A percentile compares a stretch with the other conserved stretches of the same genome.
These are phyloP conservation scores for Exophiala viscosa DNA, from an alignment of 2,329 filamentous ascomycete genomes.

Conservation along the genomic window DNA sequence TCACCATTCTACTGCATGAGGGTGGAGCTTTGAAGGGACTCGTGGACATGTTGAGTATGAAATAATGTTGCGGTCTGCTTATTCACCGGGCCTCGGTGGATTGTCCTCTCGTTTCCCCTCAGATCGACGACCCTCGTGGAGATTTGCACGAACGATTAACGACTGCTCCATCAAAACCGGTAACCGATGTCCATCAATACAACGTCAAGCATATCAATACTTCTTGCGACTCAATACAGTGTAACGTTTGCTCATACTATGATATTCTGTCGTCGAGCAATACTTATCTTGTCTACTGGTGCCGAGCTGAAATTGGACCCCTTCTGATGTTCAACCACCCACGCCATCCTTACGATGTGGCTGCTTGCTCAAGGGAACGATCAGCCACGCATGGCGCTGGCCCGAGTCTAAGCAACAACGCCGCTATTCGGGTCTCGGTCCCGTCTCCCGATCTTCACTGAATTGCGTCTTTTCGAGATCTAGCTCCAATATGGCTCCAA, in stretches of 20 bases:
- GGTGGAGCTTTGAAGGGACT: background rate
- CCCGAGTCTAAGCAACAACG: no score
- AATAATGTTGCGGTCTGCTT: background rate
- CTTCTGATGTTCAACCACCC: no score
- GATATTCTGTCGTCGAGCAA: background rate
- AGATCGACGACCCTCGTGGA: slow-evolving; percentile 6
- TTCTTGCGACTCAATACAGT: background rate
- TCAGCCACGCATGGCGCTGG: no score
- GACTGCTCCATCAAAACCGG: background rate
- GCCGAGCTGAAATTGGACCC: no score
- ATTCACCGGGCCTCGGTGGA: background rate
- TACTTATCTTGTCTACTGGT: background rate
- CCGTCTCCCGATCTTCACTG: no score
- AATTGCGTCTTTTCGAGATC: no score
- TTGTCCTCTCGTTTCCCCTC: background rate
- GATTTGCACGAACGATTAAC: background rate
- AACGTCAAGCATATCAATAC: slow-evolving; percentile 1
- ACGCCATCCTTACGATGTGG: no score
- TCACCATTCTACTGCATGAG: background rate
- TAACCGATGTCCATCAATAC: slow-evolving; percentile 10
- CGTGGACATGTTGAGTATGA: background rate
- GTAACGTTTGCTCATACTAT: slow-evolving; percentile 6
- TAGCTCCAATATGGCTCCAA: background rate
- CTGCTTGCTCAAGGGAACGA: no score
- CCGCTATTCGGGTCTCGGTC: no score